Conservation (phyloP, 148 eudicot genomes). For the Salicornia ramosissima region DNA sequence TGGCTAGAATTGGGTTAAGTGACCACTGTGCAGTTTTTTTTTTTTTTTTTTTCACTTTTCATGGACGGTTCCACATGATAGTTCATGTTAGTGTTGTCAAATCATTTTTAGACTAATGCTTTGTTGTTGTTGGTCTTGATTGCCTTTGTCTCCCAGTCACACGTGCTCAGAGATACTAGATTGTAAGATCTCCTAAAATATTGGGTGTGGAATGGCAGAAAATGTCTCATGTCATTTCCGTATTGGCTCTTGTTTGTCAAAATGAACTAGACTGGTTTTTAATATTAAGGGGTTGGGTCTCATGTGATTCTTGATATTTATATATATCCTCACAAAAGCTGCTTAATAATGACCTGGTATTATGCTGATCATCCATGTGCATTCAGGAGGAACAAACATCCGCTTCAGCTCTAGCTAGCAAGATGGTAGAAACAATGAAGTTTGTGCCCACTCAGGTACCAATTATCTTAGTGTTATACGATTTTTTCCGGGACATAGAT, state of each 20-base stretch:
- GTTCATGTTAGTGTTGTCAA: too few relatives aligned
- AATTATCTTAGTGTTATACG: not conserved
- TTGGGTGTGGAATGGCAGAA: too few relatives aligned
- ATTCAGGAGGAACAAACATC: conserved; percentile 73
- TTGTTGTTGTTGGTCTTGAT: not conserved
- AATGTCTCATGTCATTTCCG: not conserved
- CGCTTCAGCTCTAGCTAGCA: conserved; percentile 72
- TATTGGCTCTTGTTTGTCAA: not conserved
- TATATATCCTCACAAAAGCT: not conserved
- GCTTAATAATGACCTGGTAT: not conserved
- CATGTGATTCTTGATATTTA: not conserved
- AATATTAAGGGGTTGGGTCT: not conserved
- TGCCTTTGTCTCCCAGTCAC: not conserved
- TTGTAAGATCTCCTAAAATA: too few relatives aligned
- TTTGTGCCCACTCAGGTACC: conserved; percentile 75
- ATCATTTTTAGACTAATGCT: too few relatives aligned
- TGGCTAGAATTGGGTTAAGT: not conserved
- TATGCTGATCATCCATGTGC: conserved; percentile 11
- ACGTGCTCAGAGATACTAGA: not conserved
- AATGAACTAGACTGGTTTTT: not conserved
- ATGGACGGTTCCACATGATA: too few relatives aligned
- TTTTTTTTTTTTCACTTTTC: too few relatives aligned
- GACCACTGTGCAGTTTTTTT: not conserved
- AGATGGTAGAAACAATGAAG: conserved; percentile 85
- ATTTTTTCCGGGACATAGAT: not conserved